Percentiles rank a stretch among this genome's conserved stretches.
Evolutionary conservation across 1,284 basidiomycete genomes (phyloP).

Genomic region (Mixia osmundae): DNA sequence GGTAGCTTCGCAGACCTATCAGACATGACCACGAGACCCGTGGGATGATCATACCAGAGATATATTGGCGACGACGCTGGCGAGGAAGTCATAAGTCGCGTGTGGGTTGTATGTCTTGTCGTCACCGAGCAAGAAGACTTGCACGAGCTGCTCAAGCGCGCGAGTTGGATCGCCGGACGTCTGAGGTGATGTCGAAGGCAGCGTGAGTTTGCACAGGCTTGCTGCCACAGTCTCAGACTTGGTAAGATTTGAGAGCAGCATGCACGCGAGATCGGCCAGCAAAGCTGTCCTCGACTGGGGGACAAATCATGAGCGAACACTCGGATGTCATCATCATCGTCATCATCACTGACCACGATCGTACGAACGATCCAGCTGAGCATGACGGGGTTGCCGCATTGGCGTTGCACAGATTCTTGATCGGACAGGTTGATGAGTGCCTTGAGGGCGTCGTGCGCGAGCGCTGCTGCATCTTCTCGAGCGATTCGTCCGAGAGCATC

Average conservation of each 20-base stretch:
- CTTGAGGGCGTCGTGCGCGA: conserved; percentile 85
- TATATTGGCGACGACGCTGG: conserved; percentile 76
- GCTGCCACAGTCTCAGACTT: conserved; percentile 37
- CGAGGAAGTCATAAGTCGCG: conserved; percentile 48
- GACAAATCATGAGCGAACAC: too few relatives aligned
- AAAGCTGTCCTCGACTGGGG: conserved; percentile 64
- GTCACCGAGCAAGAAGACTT: conserved; percentile 57
- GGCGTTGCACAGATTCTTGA: conserved; percentile 35
- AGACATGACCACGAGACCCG: not conserved
- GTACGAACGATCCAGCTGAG: not conserved
- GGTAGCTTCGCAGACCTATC: conserved; percentile 17
- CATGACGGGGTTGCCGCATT: conserved; percentile 28
- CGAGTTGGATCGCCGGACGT: conserved; percentile 1
- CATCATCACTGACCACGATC: not conserved
- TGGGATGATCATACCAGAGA: conserved; percentile 26
- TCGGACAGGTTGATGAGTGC: conserved; percentile 61
- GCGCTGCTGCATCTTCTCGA: too few relatives aligned
- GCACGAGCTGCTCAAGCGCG: conserved; percentile 25
- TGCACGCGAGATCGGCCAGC: conserved; percentile 78
- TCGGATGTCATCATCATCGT: too few relatives aligned
- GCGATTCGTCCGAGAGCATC: too few relatives aligned
- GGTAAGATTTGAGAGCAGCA: conserved; percentile 89
- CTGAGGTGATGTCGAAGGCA: not conserved
- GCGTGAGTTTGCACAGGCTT: not conserved
- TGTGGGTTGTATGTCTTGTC: conserved; percentile 24